These are phyloP conservation scores for Kwoniella dendrophila DNA, from an alignment of 768 basidiomycete species.

Conservation along the genomic window DNA sequence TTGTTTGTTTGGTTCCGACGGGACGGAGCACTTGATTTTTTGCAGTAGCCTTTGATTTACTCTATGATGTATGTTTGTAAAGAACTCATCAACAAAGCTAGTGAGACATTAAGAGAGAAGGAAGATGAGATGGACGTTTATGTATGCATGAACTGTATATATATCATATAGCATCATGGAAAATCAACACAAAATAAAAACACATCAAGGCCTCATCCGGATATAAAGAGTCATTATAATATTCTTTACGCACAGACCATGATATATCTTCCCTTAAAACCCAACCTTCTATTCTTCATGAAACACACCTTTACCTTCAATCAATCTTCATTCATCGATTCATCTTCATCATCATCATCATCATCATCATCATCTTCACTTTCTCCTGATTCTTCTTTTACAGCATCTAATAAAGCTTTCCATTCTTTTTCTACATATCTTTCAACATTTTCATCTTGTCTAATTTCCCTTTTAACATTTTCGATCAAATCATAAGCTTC, in stretches of 20 bases:
- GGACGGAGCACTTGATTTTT: neutral
- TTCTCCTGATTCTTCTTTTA: constrained; percentile 12
- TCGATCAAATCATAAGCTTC: constrained; percentile 34
- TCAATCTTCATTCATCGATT: constrained; percentile 18
- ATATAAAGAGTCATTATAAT: neutral
- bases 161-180: neutral
- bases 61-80: neutral
- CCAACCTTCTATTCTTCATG: neutral
- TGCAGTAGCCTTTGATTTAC: too few species aligned
- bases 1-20: constrained; percentile 23
- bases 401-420: constrained; percentile 24
- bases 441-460: constrained; percentile 13
- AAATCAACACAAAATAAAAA: neutral
- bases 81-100: neutral
- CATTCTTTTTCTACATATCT: constrained; percentile 15
- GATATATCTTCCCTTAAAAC: neutral
- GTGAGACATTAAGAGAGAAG: neutral
- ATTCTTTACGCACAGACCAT: neutral
- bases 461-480: constrained; percentile 28
- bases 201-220: constrained; percentile 3
- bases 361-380: constrained; percentile 10
- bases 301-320: constrained; percentile 8
- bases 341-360: constrained; percentile 15
- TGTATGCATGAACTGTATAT: constrained; percentile 11
- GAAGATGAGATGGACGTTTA: neutral